Conservation (phyloP, 1,139 yeast species). For the Pichia sp. region DNA sequence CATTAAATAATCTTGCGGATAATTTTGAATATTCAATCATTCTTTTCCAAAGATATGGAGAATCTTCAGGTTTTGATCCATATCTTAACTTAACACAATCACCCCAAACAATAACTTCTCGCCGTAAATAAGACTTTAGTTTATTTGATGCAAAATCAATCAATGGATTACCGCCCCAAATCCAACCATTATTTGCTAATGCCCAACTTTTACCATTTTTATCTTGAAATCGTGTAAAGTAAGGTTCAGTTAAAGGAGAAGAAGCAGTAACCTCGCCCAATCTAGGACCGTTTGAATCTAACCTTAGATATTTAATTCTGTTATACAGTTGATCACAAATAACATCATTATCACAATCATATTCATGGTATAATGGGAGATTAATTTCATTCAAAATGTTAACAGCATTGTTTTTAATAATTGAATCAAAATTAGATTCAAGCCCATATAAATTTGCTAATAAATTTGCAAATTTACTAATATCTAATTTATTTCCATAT, state of each 20-base stretch:
- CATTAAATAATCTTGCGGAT: slow-evolving; percentile 75
- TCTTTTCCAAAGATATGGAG: slow-evolving; percentile 84
- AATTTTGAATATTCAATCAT: slow-evolving; percentile 72
- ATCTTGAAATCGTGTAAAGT: slow-evolving; percentile 66
- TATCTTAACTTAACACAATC: slow-evolving; percentile 92
- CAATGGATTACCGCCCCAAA: slow-evolving; percentile 94
- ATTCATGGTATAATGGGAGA: slow-evolving; percentile 61
- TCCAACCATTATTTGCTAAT: slow-evolving; percentile 96
- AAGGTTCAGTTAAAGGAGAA: slow-evolving; percentile 72
- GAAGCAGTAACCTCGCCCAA: slow-evolving; percentile 55
- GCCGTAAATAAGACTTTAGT: slow-evolving; percentile 74
- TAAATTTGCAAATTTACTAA: slow-evolving; percentile 43
- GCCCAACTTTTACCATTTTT: slow-evolving; percentile 55
- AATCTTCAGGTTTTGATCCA: slow-evolving; percentile 69
- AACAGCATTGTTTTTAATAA: slow-evolving; percentile 38
- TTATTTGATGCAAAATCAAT: slow-evolving; percentile 83
- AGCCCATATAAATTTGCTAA: slow-evolving; percentile 34
- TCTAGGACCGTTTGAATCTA: slow-evolving; percentile 76
- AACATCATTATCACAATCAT: slow-evolving; percentile 62
- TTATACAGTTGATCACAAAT: slow-evolving; percentile 66
- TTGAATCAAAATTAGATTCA: slow-evolving; percentile 27
- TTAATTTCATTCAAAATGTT: slow-evolving; percentile 72
- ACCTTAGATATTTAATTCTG: slow-evolving; percentile 66
- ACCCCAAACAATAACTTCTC: slow-evolving; percentile 97
- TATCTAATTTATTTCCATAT: slow-evolving; percentile 52